Percentiles rank a stretch among this genome's conserved stretches.
Evolutionary conservation across 208 protist genomes (phyloP).

Genomic region (Angomonas ambiguus): DNA sequence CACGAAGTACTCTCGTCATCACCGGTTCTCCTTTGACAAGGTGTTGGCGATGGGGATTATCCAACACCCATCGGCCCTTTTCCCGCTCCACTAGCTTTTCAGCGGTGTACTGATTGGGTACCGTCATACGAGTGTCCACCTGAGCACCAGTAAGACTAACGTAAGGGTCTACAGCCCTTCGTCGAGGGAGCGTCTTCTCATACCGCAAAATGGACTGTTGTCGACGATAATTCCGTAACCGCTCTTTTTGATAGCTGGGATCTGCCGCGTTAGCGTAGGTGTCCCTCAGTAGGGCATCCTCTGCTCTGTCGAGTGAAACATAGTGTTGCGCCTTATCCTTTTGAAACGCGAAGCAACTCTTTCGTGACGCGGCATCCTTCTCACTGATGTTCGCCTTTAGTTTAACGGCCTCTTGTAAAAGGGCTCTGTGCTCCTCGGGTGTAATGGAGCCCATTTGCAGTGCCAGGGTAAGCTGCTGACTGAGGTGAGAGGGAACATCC

Average conservation of each 20-base stretch:
- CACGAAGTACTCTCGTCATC: conserved; percentile 75
- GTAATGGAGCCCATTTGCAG: conserved; percentile 25
- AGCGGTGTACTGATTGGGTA: conserved; percentile 46
- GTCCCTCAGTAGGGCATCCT: neutral
- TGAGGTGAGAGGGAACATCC: conserved; percentile 31
- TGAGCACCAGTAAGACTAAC: conserved; percentile 54
- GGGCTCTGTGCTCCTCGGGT: conserved; percentile 6
- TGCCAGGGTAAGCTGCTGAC: conserved; percentile 40
- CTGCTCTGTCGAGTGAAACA: neutral
- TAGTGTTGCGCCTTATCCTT: conserved; percentile 33
- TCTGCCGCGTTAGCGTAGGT: neutral
- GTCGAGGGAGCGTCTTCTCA: conserved; percentile 58
- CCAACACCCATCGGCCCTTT: conserved; percentile 44
- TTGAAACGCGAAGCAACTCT: conserved; percentile 38
- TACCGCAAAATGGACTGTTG: conserved; percentile 60
- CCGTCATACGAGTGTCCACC: conserved; percentile 16
- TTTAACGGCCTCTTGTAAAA: neutral
- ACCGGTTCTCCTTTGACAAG: conserved; percentile 56
- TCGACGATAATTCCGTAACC: conserved; percentile 16
- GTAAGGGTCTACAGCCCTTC: conserved; percentile 50
- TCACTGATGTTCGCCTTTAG: neutral
- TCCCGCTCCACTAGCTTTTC: conserved; percentile 27
- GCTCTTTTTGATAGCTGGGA: neutral
- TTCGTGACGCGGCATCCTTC: conserved; percentile 15
- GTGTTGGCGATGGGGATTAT: conserved; percentile 70